Percentiles rank a stretch among this genome's conserved stretches.
Evolutionary conservation across 192 early-diverging fungal genomes (phyloP).

Genomic region (Podila epigama): DNA sequence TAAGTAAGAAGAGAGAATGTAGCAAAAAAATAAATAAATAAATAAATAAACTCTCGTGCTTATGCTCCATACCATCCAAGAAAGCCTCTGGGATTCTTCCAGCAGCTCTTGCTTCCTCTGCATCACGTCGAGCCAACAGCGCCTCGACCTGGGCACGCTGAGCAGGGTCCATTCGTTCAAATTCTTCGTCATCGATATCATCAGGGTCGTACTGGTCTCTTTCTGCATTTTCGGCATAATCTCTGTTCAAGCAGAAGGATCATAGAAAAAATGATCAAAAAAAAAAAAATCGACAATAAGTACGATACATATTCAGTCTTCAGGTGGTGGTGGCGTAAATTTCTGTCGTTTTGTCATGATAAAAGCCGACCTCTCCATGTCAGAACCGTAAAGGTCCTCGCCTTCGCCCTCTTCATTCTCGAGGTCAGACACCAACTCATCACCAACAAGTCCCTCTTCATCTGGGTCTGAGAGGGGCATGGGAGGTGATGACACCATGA

Average conservation of each 20-base stretch:
- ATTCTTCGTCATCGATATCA: slow-evolving; percentile 85
- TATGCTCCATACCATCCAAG: slow-evolving; percentile 73
- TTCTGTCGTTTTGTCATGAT: not conserved
- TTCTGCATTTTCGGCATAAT: slow-evolving; percentile 77
- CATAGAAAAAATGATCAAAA: too few relatives aligned
- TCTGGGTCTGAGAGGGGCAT: slow-evolving; percentile 59
- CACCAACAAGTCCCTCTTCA: slow-evolving; percentile 53
- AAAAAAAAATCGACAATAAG: not conserved
- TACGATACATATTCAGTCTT: not conserved
- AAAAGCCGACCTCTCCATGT: slow-evolving; percentile 76
- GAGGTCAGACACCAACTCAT: slow-evolving; percentile 61
- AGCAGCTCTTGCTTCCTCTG: slow-evolving; percentile 65
- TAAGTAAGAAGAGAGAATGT: slow-evolving; percentile 5
- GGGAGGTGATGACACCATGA: slow-evolving; percentile 54
- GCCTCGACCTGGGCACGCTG: slow-evolving; percentile 79
- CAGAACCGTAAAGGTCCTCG: slow-evolving; percentile 90
- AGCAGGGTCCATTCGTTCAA: slow-evolving; percentile 74
- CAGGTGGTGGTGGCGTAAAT: not conserved
- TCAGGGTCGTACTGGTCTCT: slow-evolving; percentile 85
- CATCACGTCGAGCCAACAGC: slow-evolving; percentile 81
- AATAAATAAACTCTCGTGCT: not conserved
- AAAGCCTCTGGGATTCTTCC: slow-evolving; percentile 92
- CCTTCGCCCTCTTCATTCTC: slow-evolving; percentile 71
- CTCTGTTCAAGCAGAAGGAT: slow-evolving; percentile 63
- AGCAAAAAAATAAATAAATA: not conserved